Base-by-base conservation (phyloP, 2,329 filamentous ascomycete species). In the Hypomyces rosellus region DNA sequence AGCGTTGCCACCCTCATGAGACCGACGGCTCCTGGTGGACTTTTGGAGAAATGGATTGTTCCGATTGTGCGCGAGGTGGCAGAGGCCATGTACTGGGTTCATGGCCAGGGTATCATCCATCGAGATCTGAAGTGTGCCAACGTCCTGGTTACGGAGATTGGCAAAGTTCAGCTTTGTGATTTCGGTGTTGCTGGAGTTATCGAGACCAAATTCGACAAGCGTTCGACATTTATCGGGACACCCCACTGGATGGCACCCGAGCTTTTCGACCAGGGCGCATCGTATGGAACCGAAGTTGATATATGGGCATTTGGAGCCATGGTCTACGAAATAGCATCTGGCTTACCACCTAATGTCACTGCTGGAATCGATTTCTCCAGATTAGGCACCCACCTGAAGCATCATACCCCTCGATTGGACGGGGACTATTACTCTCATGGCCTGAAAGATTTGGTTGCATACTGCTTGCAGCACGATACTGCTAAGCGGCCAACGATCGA, bases 221-320 rank as follows among this genome's bases (percentile, higher is more conserved):
- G 88, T 48, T 85, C 85, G 4, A 92, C 88, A 1, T 85, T 92
- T 45, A 86, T 92, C 50, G 88, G 88, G 18, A 93, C 89, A 0
- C 85, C 85, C 3, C 84, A 91, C 66, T 93, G 88, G 86, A 91
- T 93, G 88, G 86, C 89, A 0, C 87, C 86, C 0, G 89, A 93
- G 60, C 74, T 92, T 12, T 84, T 87, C 58, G 80, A 85, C 51
- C 74, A 78, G 36, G 73, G 78, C 4, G 74, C 78, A 9, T 81
- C 82, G 5, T 87, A 87, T 62, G 84, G 84, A 52, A 85, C 82
- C 13, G 84, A 86, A 60, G 82, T 86, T 40, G 88, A 93, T 59
- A 89, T 91, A 46, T 93, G 89, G 88, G 87, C 88, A 2, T 90
- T 89, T 63, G 89, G 88, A 2, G 86, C 87, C 54, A 86, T 90